Percentiles rank a stretch among this genome's conserved stretches.
Evolutionary conservation across 2,329 filamentous ascomycete species (phyloP).

Genomic region (Phialophora tarda): DNA sequence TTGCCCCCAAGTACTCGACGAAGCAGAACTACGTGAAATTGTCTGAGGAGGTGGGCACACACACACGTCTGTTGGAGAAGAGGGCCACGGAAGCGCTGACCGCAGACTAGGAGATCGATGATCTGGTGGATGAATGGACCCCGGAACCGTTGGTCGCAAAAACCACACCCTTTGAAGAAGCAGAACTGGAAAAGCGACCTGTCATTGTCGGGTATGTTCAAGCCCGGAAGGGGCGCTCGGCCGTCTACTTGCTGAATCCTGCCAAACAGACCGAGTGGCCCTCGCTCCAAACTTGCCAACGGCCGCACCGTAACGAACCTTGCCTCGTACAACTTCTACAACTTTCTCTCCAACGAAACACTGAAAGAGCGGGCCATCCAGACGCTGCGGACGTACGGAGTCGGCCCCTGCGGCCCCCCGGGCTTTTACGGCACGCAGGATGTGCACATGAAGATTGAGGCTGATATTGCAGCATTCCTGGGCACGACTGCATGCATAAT

Average conservation of each 20-base stretch:
- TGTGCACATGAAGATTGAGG: slow-evolving; percentile 95
- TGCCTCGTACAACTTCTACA: slow-evolving; percentile 96
- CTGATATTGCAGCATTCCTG: slow-evolving; percentile 87
- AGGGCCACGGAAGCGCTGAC: slow-evolving; percentile 13
- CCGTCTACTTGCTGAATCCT: slow-evolving; percentile 11
- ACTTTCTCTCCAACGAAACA: slow-evolving; percentile 89
- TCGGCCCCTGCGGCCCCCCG: slow-evolving; percentile 93
- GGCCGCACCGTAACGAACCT: slow-evolving; percentile 92
- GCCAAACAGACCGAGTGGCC: slow-evolving; percentile 74
- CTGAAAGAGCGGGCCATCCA: slow-evolving; percentile 95
- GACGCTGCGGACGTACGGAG: slow-evolving; percentile 91
- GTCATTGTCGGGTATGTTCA: slow-evolving; percentile 79
- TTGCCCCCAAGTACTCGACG: slow-evolving; percentile 91
- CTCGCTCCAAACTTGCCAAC: slow-evolving; percentile 84
- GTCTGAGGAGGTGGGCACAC: slow-evolving; percentile 70
- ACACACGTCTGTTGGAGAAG: not conserved
- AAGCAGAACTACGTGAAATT: slow-evolving; percentile 89
- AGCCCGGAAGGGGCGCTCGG: not conserved
- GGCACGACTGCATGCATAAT: slow-evolving; percentile 90
- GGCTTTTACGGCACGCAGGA: slow-evolving; percentile 99
- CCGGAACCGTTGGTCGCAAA: slow-evolving; percentile 86
- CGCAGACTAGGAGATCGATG: slow-evolving; percentile 79
- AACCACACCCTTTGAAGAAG: slow-evolving; percentile 75
- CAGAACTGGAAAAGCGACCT: slow-evolving; percentile 82
- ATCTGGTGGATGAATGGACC: slow-evolving; percentile 93